Conservation (phyloP, 495 filamentous ascomycete species). For the Talaromyces ruber region DNA sequence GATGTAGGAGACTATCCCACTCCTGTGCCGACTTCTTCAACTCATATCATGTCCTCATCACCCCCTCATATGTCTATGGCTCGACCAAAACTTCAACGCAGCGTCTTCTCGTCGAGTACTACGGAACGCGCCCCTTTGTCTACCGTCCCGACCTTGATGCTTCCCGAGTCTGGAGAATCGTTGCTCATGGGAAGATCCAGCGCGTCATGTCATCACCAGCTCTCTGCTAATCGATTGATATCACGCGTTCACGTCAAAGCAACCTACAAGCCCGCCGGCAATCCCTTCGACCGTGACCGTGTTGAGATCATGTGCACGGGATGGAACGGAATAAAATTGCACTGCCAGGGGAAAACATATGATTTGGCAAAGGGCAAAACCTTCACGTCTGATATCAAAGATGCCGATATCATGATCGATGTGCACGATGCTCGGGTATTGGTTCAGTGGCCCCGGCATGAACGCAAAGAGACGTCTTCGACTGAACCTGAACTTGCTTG, state of each 20-base stretch:
- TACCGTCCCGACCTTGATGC: constrained; percentile 67
- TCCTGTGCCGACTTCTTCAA: constrained; percentile 87
- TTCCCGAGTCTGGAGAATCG: constrained; percentile 75
- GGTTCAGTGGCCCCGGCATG: constrained; percentile 71
- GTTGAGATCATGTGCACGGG: constrained; percentile 85
- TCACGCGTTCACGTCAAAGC: constrained; percentile 90
- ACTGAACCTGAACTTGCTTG: constrained; percentile 59
- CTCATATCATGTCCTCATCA: constrained; percentile 83
- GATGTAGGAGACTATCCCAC: constrained; percentile 61
- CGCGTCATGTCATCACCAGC: constrained; percentile 83
- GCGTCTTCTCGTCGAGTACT: constrained; percentile 51
- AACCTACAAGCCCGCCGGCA: constrained; percentile 62
- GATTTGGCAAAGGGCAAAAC: constrained; percentile 80
- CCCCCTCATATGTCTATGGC: constrained; percentile 48
- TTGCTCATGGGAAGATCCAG: constrained; percentile 85
- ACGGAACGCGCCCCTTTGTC: constrained; percentile 81
- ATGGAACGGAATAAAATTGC: constrained; percentile 92
- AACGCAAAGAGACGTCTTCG: constrained; percentile 51
- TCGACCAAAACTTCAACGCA: constrained; percentile 34
- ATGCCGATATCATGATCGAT: constrained; percentile 89
- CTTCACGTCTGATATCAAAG: constrained; percentile 84
- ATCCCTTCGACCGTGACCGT: constrained; percentile 53
- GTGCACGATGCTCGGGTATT: constrained; percentile 87
- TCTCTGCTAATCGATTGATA: constrained; percentile 83
- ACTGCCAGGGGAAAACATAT: constrained; percentile 82